Evolutionary conservation across 2,329 filamentous ascomycete species (phyloP).

Genomic region (Penicillium vulpinum): DNA sequence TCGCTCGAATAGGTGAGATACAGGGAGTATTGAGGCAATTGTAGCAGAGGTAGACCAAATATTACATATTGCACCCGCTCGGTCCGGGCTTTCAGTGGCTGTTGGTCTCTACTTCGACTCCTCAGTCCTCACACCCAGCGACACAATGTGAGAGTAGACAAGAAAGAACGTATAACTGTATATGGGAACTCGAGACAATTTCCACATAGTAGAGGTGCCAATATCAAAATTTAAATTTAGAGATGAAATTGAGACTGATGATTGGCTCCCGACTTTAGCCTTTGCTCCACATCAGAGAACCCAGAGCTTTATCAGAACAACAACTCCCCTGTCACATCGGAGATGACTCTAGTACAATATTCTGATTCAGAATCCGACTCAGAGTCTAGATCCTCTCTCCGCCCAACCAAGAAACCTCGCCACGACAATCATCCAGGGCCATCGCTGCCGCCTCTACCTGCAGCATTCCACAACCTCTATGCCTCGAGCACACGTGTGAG

Average conservation of each 20-base stretch:
- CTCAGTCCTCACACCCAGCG: background rate
- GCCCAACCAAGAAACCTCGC: slow-evolving; percentile 27
- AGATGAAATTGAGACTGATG: background rate
- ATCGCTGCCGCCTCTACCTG: slow-evolving; percentile 70
- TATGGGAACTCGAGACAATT: background rate
- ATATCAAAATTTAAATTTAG: background rate
- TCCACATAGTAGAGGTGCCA: background rate
- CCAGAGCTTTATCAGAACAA: background rate
- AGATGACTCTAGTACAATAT: slow-evolving; percentile 68
- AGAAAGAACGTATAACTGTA: background rate
- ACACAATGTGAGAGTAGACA: background rate
- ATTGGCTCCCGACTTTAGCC: background rate
- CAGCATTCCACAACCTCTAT: slow-evolving; percentile 85
- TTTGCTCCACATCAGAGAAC: background rate
- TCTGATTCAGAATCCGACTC: slow-evolving; percentile 48
- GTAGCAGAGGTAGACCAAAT: background rate
- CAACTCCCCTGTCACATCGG: background rate
- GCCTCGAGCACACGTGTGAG: slow-evolving; percentile 76
- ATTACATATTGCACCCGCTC: background rate
- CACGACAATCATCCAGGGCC: slow-evolving; percentile 22
- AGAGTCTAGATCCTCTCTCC: slow-evolving; percentile 22
- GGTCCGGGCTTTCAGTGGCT: no score
- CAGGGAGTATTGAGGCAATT: background rate
- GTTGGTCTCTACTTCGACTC: background rate
- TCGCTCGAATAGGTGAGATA: background rate